Percentiles rank a stretch among this genome's conserved stretches.
phyloP scores from a whole-genome alignment of 2,329 filamentous ascomycete species.

The Monosporascus ibericus region DNA sequence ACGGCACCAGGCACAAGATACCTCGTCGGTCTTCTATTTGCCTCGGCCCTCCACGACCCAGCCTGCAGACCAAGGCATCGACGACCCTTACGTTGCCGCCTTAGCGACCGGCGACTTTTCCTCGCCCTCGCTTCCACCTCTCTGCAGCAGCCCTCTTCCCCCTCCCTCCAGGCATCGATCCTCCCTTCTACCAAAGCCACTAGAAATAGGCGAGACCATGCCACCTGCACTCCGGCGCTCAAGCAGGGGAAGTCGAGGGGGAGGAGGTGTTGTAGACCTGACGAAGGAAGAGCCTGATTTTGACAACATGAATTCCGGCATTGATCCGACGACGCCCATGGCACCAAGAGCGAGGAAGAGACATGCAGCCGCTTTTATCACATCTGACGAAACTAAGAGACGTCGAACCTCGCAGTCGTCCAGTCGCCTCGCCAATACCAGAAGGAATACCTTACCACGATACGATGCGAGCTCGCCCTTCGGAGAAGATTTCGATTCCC shows the following conservation, averaged over 20 bases:
- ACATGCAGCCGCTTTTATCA: conserved; percentile 4
- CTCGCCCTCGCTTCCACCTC: conserved; percentile 24
- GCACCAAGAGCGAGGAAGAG: conserved; percentile 14
- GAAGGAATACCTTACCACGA: conserved; percentile 23
- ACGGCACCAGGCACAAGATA: background rate
- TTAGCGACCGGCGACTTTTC: conserved; percentile 20
- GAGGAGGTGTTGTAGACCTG: conserved; percentile 16
- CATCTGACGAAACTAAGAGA: conserved; percentile 9
- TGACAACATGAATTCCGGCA: conserved; percentile 9
- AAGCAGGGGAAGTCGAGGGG: conserved; percentile 10
- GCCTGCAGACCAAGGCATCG: conserved; percentile 6
- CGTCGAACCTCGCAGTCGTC: conserved; percentile 14
- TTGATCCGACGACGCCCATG: conserved; percentile 18
- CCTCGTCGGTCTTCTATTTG: background rate
- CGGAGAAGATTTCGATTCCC: conserved; percentile 16
- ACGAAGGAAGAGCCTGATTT: conserved; percentile 20
- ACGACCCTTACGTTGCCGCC: conserved; percentile 16
- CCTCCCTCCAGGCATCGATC: conserved; percentile 6
- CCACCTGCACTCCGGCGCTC: conserved; percentile 8
- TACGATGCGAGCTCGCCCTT: conserved; percentile 19
- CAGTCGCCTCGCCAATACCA: conserved; percentile 13
- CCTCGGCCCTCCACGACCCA: conserved; percentile 6
- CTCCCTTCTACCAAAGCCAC: conserved; percentile 8
- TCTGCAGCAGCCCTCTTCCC: conserved; percentile 15
- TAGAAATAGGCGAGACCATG: conserved; percentile 15